phyloP scores from a whole-genome alignment of 1,139 yeast genomes.

The Pneumocystis canis region DNA sequence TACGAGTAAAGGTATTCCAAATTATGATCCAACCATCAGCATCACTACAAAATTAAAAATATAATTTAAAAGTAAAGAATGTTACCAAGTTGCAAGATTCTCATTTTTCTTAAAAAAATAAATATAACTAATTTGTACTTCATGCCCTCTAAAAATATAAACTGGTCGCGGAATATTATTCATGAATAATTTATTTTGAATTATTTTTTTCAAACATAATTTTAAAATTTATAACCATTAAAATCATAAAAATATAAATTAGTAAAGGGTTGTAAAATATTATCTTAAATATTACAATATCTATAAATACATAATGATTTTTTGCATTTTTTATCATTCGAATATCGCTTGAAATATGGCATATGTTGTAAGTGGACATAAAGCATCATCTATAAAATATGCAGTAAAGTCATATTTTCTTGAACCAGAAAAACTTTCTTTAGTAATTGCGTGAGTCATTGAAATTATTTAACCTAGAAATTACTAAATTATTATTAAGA shows the following conservation, averaged over 20 bases:
- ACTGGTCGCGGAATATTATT: neutral
- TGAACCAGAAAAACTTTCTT: slow-evolving; percentile 8
- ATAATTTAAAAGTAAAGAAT: neutral
- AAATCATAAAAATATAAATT: neutral
- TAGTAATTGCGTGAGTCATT: slow-evolving; percentile 13
- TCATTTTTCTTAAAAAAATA: neutral
- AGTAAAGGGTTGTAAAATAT: neutral
- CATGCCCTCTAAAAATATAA: slow-evolving; percentile 1
- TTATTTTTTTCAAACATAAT: neutral
- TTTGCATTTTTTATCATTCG: neutral
- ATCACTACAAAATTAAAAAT: neutral
- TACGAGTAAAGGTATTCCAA: neutral
- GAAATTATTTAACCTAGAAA: slow-evolving; percentile 8
- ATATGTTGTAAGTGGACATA: slow-evolving; percentile 16
- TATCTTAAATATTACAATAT: neutral
- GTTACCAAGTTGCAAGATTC: neutral
- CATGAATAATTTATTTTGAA: neutral
- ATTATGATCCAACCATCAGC: slow-evolving; percentile 1
- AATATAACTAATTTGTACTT: neutral
- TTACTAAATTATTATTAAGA: neutral
- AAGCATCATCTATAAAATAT: slow-evolving; percentile 17
- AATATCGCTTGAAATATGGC: slow-evolving; percentile 9
- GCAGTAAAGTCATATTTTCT: slow-evolving; percentile 15
- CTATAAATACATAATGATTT: neutral
- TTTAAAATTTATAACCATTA: neutral